phyloP scores from a whole-genome alignment of 306 rosid species.

The Begonia masoniana region DNA sequence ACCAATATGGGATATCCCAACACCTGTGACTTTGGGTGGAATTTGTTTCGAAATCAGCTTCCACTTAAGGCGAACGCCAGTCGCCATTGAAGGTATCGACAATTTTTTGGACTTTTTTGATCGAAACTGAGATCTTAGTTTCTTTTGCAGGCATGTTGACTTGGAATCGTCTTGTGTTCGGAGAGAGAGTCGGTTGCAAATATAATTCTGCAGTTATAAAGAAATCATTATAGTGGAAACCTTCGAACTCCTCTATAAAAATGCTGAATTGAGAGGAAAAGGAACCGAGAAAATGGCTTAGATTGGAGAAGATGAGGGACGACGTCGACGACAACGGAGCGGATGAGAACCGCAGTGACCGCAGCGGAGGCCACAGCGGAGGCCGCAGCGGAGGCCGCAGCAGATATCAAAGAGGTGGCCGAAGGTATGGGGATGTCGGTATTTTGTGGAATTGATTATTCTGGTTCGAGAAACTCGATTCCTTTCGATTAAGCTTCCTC shows the following conservation, averaged over 20 bases:
- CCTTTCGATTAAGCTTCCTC: no score
- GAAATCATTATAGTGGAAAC: slow-evolving; percentile 40
- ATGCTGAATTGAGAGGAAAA: slow-evolving; percentile 46
- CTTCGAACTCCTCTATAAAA: slow-evolving; percentile 56
- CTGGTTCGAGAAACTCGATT: no score
- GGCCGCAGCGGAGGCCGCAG: no score
- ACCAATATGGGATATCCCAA: no score
- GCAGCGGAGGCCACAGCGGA: slow-evolving; percentile 48
- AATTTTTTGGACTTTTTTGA: slow-evolving; percentile 30
- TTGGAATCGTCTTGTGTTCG: slow-evolving; percentile 25
- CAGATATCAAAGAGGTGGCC: no score
- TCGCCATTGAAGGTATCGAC: slow-evolving; percentile 35
- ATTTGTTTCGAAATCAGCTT: slow-evolving; percentile 17
- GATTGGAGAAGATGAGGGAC: slow-evolving; percentile 28
- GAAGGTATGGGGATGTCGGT: background rate
- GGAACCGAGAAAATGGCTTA: slow-evolving; percentile 13
- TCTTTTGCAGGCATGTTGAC: slow-evolving; percentile 35
- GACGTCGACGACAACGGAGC: slow-evolving; percentile 38
- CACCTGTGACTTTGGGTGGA: no score
- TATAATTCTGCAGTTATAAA: slow-evolving; percentile 51
- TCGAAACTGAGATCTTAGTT: slow-evolving; percentile 19
- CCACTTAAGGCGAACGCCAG: slow-evolving; percentile 46
- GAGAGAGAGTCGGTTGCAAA: slow-evolving; percentile 39
- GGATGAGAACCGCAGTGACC: slow-evolving; percentile 38
- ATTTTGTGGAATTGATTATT: no score